phyloP scores from a whole-genome alignment of 192 early-diverging fungal genomes.

The Coemansia sp. region DNA sequence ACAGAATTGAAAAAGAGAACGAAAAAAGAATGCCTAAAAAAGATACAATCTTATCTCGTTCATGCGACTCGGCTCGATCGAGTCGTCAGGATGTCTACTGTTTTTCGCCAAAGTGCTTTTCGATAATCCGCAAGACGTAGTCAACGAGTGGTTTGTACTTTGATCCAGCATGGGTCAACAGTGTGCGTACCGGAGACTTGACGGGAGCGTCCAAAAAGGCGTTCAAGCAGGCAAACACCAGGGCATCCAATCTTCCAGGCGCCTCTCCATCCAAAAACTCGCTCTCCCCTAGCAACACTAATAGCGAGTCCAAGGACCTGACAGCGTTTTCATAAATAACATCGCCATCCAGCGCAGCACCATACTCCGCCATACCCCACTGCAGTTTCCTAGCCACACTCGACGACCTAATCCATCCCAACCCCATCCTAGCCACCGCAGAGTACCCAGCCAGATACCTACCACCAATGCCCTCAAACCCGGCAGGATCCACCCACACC shows the following conservation, averaged over 20 bases:
- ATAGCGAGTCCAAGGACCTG: slow-evolving; percentile 31
- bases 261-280: slow-evolving; percentile 18
- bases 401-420: slow-evolving; percentile 23
- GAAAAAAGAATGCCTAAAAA: background rate
- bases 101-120: slow-evolving; percentile 18
- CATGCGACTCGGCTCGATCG: slow-evolving; percentile 11
- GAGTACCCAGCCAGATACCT: slow-evolving; percentile 30
- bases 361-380: slow-evolving; percentile 26
- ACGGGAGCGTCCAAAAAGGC: slow-evolving; percentile 31
- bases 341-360: slow-evolving; percentile 37
- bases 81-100: background rate
- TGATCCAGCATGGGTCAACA: slow-evolving; percentile 16
- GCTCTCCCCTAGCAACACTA: slow-evolving; percentile 21
- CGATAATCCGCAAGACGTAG: slow-evolving; percentile 30
- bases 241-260: slow-evolving; percentile 35
- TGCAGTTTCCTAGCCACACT: slow-evolving; percentile 10
- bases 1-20: background rate
- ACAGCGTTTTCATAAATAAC: slow-evolving; percentile 39
- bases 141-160: slow-evolving; percentile 27
- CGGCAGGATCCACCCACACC: slow-evolving; percentile 36
- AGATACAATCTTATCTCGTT: background rate
- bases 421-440: background rate
- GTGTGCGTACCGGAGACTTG: slow-evolving; percentile 33
- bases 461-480: slow-evolving; percentile 19
- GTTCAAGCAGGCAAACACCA: slow-evolving; percentile 40